These are phyloP conservation scores for Hypocreales sp. DNA, from an alignment of 2,329 filamentous ascomycete genomes.

Conservation along the genomic window DNA sequence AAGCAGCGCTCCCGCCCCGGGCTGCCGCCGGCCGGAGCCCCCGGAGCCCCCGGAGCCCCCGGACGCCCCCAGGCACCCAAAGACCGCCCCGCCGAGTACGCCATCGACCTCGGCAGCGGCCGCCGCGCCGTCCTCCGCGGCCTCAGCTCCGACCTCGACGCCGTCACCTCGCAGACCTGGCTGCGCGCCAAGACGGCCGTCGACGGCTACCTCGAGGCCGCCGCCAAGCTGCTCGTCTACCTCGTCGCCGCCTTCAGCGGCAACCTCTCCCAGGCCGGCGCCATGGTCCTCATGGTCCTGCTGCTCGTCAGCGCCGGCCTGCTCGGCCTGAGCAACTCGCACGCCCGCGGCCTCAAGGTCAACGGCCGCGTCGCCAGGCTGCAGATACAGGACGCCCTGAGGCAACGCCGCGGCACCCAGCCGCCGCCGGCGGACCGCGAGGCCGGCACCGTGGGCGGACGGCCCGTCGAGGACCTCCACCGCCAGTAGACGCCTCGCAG, in stretches of 20 bases:
- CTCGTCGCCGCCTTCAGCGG: constrained; percentile 37
- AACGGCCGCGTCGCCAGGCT: constrained; percentile 29
- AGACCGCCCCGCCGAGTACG: constrained; percentile 23
- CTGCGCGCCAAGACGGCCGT: constrained; percentile 31
- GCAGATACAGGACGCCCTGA: constrained; percentile 3
- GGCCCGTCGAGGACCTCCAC: not conserved
- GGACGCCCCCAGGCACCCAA: constrained; percentile 3
- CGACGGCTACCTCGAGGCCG: constrained; percentile 35
- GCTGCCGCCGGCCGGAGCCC: no score
- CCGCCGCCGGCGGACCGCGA: not conserved
- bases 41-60: no score
- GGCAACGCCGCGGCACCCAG: not conserved
- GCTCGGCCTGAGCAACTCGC: constrained; percentile 36
- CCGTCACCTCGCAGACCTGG: constrained; percentile 42
- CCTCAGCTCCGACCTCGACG: constrained; percentile 37
- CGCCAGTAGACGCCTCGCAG: no score
- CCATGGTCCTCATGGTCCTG: constrained; percentile 33
- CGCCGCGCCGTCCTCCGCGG: constrained; percentile 38
- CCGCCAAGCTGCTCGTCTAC: constrained; percentile 42
- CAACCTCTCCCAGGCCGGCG: constrained; percentile 37
- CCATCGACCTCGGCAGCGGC: constrained; percentile 35
- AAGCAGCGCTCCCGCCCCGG: constrained; percentile 25
- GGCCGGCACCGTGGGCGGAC: not conserved
- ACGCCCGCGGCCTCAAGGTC: constrained; percentile 30
- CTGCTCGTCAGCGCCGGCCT: constrained; percentile 36